Base-by-base conservation (phyloP, 176 grass and related monocot genomes). In the Cenchrus purpureus region DNA sequence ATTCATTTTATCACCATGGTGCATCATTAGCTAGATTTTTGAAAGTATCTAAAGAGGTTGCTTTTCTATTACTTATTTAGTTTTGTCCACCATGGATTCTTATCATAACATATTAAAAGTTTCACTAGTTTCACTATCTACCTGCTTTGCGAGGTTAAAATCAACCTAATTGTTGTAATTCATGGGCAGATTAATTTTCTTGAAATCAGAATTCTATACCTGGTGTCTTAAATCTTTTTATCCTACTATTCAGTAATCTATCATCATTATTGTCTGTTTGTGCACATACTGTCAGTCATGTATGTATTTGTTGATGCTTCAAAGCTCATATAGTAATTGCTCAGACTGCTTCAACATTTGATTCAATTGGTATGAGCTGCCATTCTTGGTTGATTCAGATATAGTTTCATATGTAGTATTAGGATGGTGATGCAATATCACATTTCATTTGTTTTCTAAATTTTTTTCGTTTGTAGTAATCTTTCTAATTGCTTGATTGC, bases 1-100 rank as follows among this genome's bases (percentile, higher is more conserved):
- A 10, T 77, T 46, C 31, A 45, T 84, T 80, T 54, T 15, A 16
- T 28, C 28, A 86, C 28, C 58, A 48, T 80, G 31, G 20, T 62
- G 48, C 80, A 74, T 14, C 77, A 56, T 42, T 60, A 68, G 19
- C 19, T 59, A 51, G 61, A 34, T 6, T 22, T 57, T 81, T 66
- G 11, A 74, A 29, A 65, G 20, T n/a, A n/a, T 74, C 25, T 16
- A 0, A n/a, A 56, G 34, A 68, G 4, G 15, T 42, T 72, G 14
- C 10, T 65, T 22, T 74, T 54, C 9, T 56, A 4, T 29, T 57
- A 57, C 12, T 25, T 61, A 25, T 25, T 61, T 61, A 61, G 13
- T 64, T 64, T 32, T 86, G 17, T 28, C 17, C 32, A 31, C 42
- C 2, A 45, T n/a, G 32, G 20, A 80, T 65, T 46, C 45, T 84